phyloP scores from a whole-genome alignment of 2,329 filamentous ascomycete genomes.

The Aspergillus tamarii region DNA sequence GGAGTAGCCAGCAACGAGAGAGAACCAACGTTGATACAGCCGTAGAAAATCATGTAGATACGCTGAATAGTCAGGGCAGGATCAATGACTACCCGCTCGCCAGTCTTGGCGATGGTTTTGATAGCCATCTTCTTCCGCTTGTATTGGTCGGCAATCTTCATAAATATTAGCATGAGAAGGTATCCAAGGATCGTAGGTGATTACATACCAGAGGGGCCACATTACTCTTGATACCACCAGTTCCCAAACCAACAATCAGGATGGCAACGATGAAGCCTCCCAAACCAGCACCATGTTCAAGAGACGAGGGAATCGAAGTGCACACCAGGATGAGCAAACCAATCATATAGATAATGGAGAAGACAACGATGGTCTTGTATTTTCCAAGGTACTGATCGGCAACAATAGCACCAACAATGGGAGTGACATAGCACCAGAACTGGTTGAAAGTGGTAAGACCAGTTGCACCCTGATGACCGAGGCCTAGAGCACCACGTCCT shows the following conservation, averaged over 20 bases:
- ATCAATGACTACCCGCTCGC: conserved; percentile 65
- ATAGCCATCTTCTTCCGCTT: conserved; percentile 58
- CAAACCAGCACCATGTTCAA: conserved; percentile 56
- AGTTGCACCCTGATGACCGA: conserved; percentile 51
- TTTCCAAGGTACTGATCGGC: conserved; percentile 65
- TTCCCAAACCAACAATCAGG: conserved; percentile 67
- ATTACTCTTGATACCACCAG: conserved; percentile 72
- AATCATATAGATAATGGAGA: conserved; percentile 61
- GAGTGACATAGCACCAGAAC: conserved; percentile 62
- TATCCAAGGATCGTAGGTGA: not conserved
- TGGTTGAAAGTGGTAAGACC: conserved; percentile 57
- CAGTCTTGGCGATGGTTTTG: conserved; percentile 43
- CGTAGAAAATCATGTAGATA: conserved; percentile 76
- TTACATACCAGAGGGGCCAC: conserved; percentile 51
- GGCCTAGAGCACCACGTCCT: conserved; percentile 46
- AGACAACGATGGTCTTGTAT: conserved; percentile 62
- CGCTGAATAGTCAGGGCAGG: conserved; percentile 67
- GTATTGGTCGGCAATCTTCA: conserved; percentile 67
- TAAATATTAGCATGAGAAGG: not conserved
- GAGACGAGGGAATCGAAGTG: conserved; percentile 57
- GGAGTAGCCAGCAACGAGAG: conserved; percentile 69
- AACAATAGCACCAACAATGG: conserved; percentile 61
- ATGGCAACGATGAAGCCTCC: conserved; percentile 60
- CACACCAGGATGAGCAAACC: conserved; percentile 59
- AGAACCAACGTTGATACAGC: conserved; percentile 74